Conservation (phyloP, 1,284 basidiomycete species). For the Leucoagaricus sp. region DNA sequence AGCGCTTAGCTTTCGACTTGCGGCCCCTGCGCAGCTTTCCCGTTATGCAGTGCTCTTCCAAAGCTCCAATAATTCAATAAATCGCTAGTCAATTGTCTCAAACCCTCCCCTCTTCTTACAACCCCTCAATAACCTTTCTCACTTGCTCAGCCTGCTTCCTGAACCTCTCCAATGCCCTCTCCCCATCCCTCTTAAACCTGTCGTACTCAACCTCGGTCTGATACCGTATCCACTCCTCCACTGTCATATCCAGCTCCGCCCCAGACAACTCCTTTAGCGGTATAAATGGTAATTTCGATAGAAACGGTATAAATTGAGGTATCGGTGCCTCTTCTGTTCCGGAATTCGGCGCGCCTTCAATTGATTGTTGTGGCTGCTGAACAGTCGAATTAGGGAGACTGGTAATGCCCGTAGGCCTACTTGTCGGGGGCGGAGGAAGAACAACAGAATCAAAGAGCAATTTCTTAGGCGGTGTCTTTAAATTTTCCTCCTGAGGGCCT, state of each 20-base stretch:
- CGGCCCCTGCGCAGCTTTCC: too few relatives aligned
- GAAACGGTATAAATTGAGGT: conserved; percentile 30
- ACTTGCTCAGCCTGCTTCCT: conserved; percentile 60
- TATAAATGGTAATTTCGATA: conserved; percentile 43
- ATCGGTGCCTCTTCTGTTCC: background rate
- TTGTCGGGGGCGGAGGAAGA: background rate
- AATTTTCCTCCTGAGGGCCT: too few relatives aligned
- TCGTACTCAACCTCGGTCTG: conserved; percentile 68
- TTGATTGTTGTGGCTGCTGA: background rate
- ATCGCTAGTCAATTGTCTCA: background rate
- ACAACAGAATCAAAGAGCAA: background rate
- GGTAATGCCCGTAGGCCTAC: background rate
- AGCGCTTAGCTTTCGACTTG: too few relatives aligned
- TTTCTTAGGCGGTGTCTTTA: background rate
- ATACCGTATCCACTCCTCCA: conserved; percentile 76
- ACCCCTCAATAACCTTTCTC: conserved; percentile 39
- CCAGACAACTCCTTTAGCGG: conserved; percentile 50
- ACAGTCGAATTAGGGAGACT: background rate
- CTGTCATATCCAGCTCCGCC: conserved; percentile 69
- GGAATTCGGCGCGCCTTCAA: too few relatives aligned
- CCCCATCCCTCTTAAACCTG: conserved; percentile 62
- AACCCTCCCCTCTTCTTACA: conserved; percentile 20
- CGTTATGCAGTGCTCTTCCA: too few relatives aligned
- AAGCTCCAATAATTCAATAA: background rate
- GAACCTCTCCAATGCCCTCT: conserved; percentile 58